Base-by-base conservation (phyloP, 2,329 filamentous ascomycete species). In the Colletotrichum melonis region DNA sequence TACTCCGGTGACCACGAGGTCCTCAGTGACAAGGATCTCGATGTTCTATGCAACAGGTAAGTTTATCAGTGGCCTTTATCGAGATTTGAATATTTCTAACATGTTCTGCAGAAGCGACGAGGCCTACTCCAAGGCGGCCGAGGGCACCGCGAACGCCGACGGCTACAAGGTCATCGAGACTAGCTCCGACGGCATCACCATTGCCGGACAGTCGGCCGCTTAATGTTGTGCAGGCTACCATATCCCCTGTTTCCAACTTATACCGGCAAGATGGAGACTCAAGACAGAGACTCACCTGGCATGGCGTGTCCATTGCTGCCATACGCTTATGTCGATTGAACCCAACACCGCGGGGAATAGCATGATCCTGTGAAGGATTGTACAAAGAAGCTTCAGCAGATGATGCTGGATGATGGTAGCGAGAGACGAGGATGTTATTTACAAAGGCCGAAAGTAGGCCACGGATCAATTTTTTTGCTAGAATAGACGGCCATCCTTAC, bases 121-220 rank as follows among this genome's bases (percentile, higher is more conserved):
- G 38, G 91, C 91, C 0, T 92, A 92, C 75, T 89, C 89, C 52
- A 88, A 90, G 68, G 95, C 95, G 1, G 95, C 96, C 72, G 93
- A 91, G 78, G 95, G 95, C 0, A 82, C 94, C 62, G 94, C 95
- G 77, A 89, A 92, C 77, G 91, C 92, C 1, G 92, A 90, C 63
- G 88, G 86, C 0, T 97, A 95, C 80, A 90, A 90, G 79, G 92
- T 95, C 63, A 93, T 98, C 14, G 95, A 96, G 82, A 97, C 94
- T n/a, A 87, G 85, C 1, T 83, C 85, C 0, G 84, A 89, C 60
- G 88, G 88, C 1, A 90, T 91, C 30, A 72, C 63, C 5, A 24
- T 72, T 3, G 72, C 72, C 3, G 72, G 72, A 4, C 52, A 72
- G 11, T 28, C 35, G 16, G 55, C 46, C 1, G 42, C 32, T 24